Conservation (phyloP, 2,329 filamentous ascomycete genomes). For the Teratosphaeria epicoccoides region DNA sequence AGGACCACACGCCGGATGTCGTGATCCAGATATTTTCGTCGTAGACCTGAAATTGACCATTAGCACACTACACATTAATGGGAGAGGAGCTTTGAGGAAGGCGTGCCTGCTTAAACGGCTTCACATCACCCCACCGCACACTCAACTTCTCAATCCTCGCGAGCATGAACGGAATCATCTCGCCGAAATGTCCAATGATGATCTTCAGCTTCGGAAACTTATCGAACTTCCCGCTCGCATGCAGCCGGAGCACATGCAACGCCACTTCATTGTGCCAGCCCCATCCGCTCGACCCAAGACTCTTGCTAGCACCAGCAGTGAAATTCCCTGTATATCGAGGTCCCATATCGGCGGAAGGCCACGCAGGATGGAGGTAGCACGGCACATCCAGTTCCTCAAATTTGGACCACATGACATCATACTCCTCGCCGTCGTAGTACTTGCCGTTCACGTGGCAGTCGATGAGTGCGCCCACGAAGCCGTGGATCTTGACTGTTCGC, state of each 20-base stretch:
- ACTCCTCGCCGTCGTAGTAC: constrained; percentile 25
- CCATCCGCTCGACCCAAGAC: constrained; percentile 35
- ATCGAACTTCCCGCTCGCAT: constrained; percentile 46
- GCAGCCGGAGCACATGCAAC: constrained; percentile 41
- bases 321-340: constrained; percentile 27
- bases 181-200: constrained; percentile 47
- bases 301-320: constrained; percentile 17
- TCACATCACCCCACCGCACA: constrained; percentile 24
- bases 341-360: constrained; percentile 30
- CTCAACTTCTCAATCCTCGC: constrained; percentile 33
- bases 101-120: constrained; percentile 6
- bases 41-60: constrained; percentile 32
- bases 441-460: constrained; percentile 27
- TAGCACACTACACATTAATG: background rate
- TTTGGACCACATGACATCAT: constrained; percentile 22
- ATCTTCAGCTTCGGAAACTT: constrained; percentile 44
- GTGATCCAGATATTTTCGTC: constrained; percentile 49
- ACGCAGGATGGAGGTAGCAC: constrained; percentile 43
- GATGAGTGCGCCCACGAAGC: constrained; percentile 28
- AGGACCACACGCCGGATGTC: constrained; percentile 45
- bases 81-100: too few species aligned
- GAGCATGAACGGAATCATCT: constrained; percentile 48
- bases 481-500: constrained; percentile 22
- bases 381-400: constrained; percentile 39
- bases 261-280: constrained; percentile 44